A percentile compares a stretch with the other conserved stretches of the same genome.
These are phyloP conservation scores for Pezicula carpinea DNA, from an alignment of 2,329 filamentous ascomycete species.

Conservation along the genomic window DNA sequence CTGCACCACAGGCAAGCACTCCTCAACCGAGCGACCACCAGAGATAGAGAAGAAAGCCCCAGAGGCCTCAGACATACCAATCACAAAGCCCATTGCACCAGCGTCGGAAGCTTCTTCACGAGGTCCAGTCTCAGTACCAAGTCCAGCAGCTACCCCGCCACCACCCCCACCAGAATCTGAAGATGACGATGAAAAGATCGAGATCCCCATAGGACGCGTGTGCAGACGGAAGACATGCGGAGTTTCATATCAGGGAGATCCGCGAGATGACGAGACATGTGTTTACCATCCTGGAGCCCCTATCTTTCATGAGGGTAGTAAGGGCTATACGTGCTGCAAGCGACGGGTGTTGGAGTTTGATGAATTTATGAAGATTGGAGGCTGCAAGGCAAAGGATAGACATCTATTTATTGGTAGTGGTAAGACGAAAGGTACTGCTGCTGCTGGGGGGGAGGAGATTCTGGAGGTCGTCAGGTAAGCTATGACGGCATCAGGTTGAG, in stretches of 20 bases:
- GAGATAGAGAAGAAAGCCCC: slow-evolving; percentile 54
- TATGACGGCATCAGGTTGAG: not conserved
- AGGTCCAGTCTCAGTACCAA: slow-evolving; percentile 39
- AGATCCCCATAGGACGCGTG: slow-evolving; percentile 67
- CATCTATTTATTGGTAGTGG: slow-evolving; percentile 84
- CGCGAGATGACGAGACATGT: slow-evolving; percentile 70
- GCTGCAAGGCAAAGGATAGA: slow-evolving; percentile 74
- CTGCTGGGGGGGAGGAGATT: slow-evolving; percentile 61
- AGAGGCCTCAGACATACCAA: slow-evolving; percentile 27
- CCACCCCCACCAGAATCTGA: slow-evolving; percentile 73
- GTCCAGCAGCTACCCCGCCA: slow-evolving; percentile 38
- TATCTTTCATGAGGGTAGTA: slow-evolving; percentile 96
- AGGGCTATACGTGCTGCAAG: slow-evolving; percentile 98
- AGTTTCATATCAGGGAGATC: slow-evolving; percentile 54
- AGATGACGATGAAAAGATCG: slow-evolving; percentile 73
- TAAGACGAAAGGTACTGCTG: slow-evolving; percentile 52
- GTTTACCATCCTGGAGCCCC: slow-evolving; percentile 84
- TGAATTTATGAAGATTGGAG: slow-evolving; percentile 93
- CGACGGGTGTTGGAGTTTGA: slow-evolving; percentile 92
- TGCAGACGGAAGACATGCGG: slow-evolving; percentile 79
- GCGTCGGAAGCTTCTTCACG: slow-evolving; percentile 36
- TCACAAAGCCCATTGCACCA: slow-evolving; percentile 47
- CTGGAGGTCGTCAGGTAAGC: slow-evolving; percentile 71
- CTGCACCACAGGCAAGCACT: slow-evolving; percentile 91
- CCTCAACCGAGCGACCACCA: slow-evolving; percentile 70